phyloP scores from a whole-genome alignment of 495 filamentous ascomycete species.

The Collariella sp. region DNA sequence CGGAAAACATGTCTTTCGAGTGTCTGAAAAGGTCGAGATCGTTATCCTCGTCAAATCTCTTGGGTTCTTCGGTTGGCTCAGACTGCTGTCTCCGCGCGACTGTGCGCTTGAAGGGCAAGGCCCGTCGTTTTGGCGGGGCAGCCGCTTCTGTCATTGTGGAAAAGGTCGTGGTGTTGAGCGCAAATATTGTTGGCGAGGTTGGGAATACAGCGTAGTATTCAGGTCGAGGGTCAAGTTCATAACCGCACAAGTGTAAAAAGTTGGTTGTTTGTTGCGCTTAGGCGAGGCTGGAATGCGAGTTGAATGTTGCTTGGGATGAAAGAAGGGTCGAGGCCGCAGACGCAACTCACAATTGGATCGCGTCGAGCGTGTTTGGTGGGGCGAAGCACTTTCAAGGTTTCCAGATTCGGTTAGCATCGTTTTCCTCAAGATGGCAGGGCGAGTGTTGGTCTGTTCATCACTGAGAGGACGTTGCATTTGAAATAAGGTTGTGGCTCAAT shows the following conservation, averaged over 20 bases:
- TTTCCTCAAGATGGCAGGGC: too few species aligned
- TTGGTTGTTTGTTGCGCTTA: background rate
- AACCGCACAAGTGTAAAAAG: background rate
- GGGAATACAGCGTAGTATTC: background rate
- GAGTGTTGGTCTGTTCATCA: too few species aligned
- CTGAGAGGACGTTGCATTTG: too few species aligned
- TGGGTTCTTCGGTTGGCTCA: conserved; percentile 6
- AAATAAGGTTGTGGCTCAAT: too few species aligned
- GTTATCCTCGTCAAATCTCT: conserved; percentile 21
- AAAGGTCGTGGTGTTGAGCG: background rate
- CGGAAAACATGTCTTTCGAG: conserved; percentile 53
- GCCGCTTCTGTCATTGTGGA: conserved; percentile 12
- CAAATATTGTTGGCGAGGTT: background rate
- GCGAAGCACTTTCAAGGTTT: too few species aligned
- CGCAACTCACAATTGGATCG: too few species aligned
- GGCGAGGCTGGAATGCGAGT: background rate
- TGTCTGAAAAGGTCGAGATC: conserved; percentile 58
- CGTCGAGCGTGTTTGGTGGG: too few species aligned
- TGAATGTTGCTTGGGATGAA: background rate
- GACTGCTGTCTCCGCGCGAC: conserved; percentile 33
- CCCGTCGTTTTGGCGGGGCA: conserved; percentile 38
- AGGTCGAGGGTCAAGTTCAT: background rate
- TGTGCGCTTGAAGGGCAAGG: conserved; percentile 60
- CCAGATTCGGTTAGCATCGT: too few species aligned
- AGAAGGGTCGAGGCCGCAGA: too few species aligned